Base-by-base conservation (phyloP, 2,329 filamentous ascomycete species). In the Alternaria novae-zelandiae region DNA sequence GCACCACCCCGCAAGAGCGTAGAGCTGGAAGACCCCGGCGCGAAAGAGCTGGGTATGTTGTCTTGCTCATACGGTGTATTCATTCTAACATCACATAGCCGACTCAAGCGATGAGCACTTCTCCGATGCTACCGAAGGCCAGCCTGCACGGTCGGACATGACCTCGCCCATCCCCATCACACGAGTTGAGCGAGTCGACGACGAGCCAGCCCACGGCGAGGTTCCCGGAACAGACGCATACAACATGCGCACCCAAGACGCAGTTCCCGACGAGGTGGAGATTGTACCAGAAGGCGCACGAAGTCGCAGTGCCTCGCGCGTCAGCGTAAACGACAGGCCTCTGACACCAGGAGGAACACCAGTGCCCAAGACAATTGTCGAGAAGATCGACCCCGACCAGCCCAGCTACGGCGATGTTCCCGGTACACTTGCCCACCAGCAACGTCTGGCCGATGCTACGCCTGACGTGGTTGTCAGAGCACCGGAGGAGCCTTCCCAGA, bases 241-340 rank as follows among this genome's bases (percentile, higher is more conserved):
- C 75, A 83, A 86, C n/a, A 83, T 85, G 71, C 82, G 87, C 65
- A 81, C 76, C 21, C 82, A 85, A 68, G 88, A 90, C 74, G 87
- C 88, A 26, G 87, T 89, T 6, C 88, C 88, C 6, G 88, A 90
- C 73, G 87, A 90, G 74, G 82, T 90, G 26, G 87, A 89, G 74
- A 81, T 90, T 55, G 81, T 89, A 5, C 80, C 79, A 11, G 79
- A 82, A 13, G 79, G 79, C 47, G 44, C 61, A 41, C 70, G 79
- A 41, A 81, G 79, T 69, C 75, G 80, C 53, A 81, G 79, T 63
- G 51, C 78, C 32, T 81, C 79, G 6, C 70, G 75, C 67, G 78
- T 83, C 68, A 82, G 79, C 69, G 74, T 72, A 9, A 79, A 80
- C 81, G 83, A 84, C 63, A 78, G 81, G 60, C 82, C 85, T 21